Percentiles rank a stretch among this genome's conserved stretches.
Evolutionary conservation across 2,329 filamentous ascomycete species (phyloP).

Genomic region (Diaporthe sp.): DNA sequence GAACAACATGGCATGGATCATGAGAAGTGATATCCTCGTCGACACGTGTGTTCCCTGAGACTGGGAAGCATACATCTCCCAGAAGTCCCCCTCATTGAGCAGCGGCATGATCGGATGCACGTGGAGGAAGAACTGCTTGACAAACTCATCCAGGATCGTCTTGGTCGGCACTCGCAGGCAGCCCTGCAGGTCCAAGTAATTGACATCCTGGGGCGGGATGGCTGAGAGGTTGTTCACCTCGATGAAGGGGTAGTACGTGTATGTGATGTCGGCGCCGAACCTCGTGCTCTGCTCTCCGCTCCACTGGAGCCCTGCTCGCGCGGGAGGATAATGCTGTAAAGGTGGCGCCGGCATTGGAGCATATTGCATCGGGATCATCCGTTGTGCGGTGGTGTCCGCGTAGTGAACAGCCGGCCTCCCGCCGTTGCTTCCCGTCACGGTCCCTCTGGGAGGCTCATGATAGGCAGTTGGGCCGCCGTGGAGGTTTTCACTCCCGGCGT

Average conservation of each 20-base stretch:
- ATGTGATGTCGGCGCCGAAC: slow-evolving; percentile 54
- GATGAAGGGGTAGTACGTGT: slow-evolving; percentile 60
- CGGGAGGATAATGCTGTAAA: not conserved
- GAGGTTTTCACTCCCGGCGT: slow-evolving; percentile 24
- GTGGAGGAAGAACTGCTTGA: slow-evolving; percentile 63
- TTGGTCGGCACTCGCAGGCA: slow-evolving; percentile 61
- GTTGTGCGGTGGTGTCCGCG: not conserved
- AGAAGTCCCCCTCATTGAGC: slow-evolving; percentile 62
- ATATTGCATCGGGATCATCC: not conserved
- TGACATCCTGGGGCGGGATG: slow-evolving; percentile 61
- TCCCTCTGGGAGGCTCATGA: not conserved
- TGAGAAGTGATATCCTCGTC: slow-evolving; percentile 58
- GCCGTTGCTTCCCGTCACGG: not conserved
- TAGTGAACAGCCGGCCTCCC: not conserved
- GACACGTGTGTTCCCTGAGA: slow-evolving; percentile 42
- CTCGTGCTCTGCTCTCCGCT: slow-evolving; percentile 48
- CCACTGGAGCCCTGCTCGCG: slow-evolving; percentile 43
- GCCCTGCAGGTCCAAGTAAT: slow-evolving; percentile 61
- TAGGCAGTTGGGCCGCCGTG: not conserved
- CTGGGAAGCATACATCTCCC: slow-evolving; percentile 58
- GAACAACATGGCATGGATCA: slow-evolving; percentile 62
- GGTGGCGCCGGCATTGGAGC: slow-evolving; percentile 1
- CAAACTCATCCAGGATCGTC: slow-evolving; percentile 60
- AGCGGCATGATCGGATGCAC: slow-evolving; percentile 61
- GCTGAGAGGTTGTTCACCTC: slow-evolving; percentile 54